phyloP scores from a whole-genome alignment of 2,329 filamentous ascomycete species.

The Dothiorella sarmentorum region DNA sequence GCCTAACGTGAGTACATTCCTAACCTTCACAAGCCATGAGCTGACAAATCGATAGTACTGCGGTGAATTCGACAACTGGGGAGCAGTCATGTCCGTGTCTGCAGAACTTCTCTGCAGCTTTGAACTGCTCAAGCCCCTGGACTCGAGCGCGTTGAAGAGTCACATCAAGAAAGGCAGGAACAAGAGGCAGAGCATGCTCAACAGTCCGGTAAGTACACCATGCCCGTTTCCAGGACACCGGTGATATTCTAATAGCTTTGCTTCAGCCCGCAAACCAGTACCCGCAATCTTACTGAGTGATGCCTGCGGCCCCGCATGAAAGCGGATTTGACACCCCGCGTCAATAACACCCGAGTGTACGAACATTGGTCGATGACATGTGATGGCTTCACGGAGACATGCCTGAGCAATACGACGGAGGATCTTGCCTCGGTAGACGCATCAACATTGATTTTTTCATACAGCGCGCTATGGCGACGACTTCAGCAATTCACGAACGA shows the following conservation, averaged over 20 bases:
- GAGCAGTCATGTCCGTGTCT: constrained; percentile 97
- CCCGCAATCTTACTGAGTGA: constrained; percentile 48
- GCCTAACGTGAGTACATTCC: constrained; percentile 74
- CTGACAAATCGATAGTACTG: constrained; percentile 67
- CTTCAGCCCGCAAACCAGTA: constrained; percentile 48
- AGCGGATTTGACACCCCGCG: neutral
- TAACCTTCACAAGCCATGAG: neutral
- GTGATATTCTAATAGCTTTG: neutral
- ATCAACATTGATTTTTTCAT: constrained; percentile 1
- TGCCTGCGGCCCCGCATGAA: neutral
- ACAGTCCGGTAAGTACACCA: constrained; percentile 75
- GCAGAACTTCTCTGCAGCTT: constrained; percentile 93
- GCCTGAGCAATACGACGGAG: constrained; percentile 1
- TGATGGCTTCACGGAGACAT: constrained; percentile 11
- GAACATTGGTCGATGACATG: constrained; percentile 8
- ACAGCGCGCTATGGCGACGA: neutral
- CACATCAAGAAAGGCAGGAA: constrained; percentile 98
- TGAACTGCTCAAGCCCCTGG: constrained; percentile 90
- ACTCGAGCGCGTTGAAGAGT: constrained; percentile 93
- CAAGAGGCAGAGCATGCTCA: constrained; percentile 90
- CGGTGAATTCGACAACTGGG: constrained; percentile 99
- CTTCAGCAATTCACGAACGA: constrained; percentile 6
- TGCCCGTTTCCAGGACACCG: neutral
- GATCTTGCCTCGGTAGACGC: constrained; percentile 5
- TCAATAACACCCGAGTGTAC: constrained; percentile 8